Evolutionary conservation across 75 land plant genomes (phyloP), one percentile per base, ranked within the genome.

Genomic region (Selaginella tamariscina): DNA sequence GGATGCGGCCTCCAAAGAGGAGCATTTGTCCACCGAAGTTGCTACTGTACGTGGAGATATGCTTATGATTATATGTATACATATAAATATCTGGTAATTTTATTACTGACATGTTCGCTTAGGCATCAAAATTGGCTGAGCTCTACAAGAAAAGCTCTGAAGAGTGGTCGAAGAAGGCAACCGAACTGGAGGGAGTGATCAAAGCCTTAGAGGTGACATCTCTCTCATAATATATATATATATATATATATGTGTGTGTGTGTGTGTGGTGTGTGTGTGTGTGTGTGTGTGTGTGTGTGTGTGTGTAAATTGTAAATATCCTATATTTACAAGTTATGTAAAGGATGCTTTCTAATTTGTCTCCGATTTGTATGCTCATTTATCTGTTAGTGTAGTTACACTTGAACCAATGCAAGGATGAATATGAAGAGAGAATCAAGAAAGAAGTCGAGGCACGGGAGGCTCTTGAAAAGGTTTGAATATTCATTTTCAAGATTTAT

Each of bases 131-230:
- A 74, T 91, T 94, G 66, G 84, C 75, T 72, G 96, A 94, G 28
- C 68, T 94, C 27, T 83, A 94, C 65, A 89, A 87, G 71, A 83
- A 89, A 67, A 89, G 96, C 72, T 78, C 96, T 11, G 95, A 89
- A 23, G 98, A 94, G 76, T 94, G 91, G 91, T 85, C 88, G 1
- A 77, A 78, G 68, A 94, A 94, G 75, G 85, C 98, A 31, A 79
- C 78, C 67, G 98, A 94, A 20, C 91, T 89, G 66, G 91, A 94
- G 78, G 98, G 91, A 68, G 98, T 87, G 0, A 85, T 90, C 33
- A 87, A 90, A 74, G 98, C 98, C 55, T 68, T 93, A 33, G 98
- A 93, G 77, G 97, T 88, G 64, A n/a, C n/a, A n/a, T n/a, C n/a
- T n/a, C n/a, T n/a, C n/a, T n/a, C n/a, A n/a, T n/a, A n/a, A n/a